Evolutionary conservation across 169 alveolate species (phyloP), one percentile per base, ranked within the genome.

Genomic region (Theileria annulata): DNA sequence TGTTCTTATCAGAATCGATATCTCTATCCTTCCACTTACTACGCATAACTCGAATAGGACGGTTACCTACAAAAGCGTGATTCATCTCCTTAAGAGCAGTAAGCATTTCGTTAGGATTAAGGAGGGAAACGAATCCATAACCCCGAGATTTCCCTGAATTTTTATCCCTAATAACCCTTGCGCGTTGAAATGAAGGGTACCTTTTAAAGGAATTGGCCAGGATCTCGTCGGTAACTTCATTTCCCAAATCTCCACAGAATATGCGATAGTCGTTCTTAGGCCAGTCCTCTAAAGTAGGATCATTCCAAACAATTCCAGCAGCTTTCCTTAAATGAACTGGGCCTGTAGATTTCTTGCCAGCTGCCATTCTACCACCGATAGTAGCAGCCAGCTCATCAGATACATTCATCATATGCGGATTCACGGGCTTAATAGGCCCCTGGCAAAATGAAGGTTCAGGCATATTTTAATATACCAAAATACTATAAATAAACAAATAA

Each of bases 221-320:
- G n/a, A 96, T 93, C 62, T 97, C 99, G 67, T 96, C 99, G 35
- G 96, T 95, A 19, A 98, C 99, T 78, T 97, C 99, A 76, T 96
- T 97, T 13, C 99, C 99, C 64, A 98, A 83, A 89, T 98, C 97
- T 13, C 99, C 99, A 76, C 98, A 94, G 82, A 97, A 98, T 23
- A 97, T 92, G 79, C 99, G 92, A 91, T 92, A 97, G 84, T 98
- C 99, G 83, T 96, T 95, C 72, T 95, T 97, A 3, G 98, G 96
- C 99, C 99, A 98, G 37, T 97, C 99, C 60, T 95, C 98, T 62
- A 98, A 88, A 42, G 99, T 92, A 21, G 97, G 93, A 79, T 98
- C 99, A 69, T 94, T 96, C 99, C 99, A 98, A 17, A 95, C 93
- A 33, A 90, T 89, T 3, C 99, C 99, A 3, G 98, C 99, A 23